Base-by-base conservation (phyloP, 805 yeast species). In the Wickerhamiella siamensis region DNA sequence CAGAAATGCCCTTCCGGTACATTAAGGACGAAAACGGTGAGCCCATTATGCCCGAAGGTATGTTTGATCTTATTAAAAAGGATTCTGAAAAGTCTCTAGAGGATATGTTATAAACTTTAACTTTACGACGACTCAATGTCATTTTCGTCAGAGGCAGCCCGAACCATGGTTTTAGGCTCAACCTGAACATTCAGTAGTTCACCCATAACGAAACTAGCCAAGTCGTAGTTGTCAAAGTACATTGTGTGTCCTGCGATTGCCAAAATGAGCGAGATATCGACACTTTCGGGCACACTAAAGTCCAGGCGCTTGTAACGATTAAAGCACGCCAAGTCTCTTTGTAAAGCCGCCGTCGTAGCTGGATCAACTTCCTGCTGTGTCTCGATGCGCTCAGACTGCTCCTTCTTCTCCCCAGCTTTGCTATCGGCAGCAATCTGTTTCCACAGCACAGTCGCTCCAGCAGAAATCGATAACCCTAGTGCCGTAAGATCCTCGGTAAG, bases 1-100 rank as follows among this genome's bases (percentile, higher is more conserved):
- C 95, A 0, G 96, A 88, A 57, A 88, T 88, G 98, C 98, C 98
- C 2, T 88, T 88, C 65, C 71, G 98, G 56, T 88, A 88, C 54
- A 79, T 88, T 15, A 62, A 77, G 44, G 82, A 81, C 51, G 58
- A 54, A 0, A 51, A 69, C 1, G 75, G 74, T 3, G 70, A 72
- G 46, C 97, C 98, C 1, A 81, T 91, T 9, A 66, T 88, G 55
- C 98, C 98, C 1, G 71, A 72, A 43, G 97, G 97, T 0, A 88
- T 88, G 97, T 64, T 83, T 43, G 78, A 78, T 26, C 69, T 88
- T 57, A 88, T 88, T 54, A 77, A 79, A 56, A 73, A 73, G 49
- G 98, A 88, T 54, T 77, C 93, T 2, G 87, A 83, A 49, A 86
- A 84, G 61, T 73, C 48, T 10, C 40, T 52, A 1, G 55, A 51